phyloP scores from a whole-genome alignment of 495 filamentous ascomycete genomes.

The Tetracladium marchalianum region DNA sequence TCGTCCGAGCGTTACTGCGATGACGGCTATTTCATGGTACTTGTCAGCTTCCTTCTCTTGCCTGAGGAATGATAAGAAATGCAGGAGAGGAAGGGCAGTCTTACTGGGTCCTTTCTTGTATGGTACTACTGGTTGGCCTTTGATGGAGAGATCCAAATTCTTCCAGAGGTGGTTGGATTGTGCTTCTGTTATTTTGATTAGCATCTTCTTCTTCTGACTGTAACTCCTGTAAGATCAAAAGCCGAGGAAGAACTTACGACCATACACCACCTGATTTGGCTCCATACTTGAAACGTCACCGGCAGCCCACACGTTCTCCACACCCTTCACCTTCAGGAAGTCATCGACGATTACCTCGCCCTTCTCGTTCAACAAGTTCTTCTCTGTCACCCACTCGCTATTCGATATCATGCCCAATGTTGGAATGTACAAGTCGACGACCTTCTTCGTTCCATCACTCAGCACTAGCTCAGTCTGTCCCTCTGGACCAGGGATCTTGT shows the following conservation, averaged over 20 bases:
- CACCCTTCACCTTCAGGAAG: slow-evolving; percentile 24
- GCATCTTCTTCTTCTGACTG: too few relatives aligned
- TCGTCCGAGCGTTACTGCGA: slow-evolving; percentile 15
- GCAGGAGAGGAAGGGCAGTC: neutral
- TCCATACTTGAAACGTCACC: slow-evolving; percentile 26
- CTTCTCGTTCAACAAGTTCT: slow-evolving; percentile 21
- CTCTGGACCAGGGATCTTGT: slow-evolving; percentile 1
- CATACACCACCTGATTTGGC: slow-evolving; percentile 6
- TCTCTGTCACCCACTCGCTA: slow-evolving; percentile 24
- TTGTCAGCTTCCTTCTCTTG: neutral
- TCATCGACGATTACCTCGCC: slow-evolving; percentile 28
- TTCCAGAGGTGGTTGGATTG: slow-evolving; percentile 10
- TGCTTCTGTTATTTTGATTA: neutral
- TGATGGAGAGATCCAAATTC: slow-evolving; percentile 18
- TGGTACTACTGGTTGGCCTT: slow-evolving; percentile 25
- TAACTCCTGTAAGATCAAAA: neutral
- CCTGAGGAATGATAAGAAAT: neutral
- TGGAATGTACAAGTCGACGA: slow-evolving; percentile 33
- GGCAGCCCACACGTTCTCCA: slow-evolving; percentile 29
- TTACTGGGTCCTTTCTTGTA: slow-evolving; percentile 25
- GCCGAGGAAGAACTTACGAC: neutral
- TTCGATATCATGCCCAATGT: slow-evolving; percentile 32
- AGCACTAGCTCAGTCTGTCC: slow-evolving; percentile 19
- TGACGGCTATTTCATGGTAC: neutral
- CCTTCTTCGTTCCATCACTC: slow-evolving; percentile 16